Percentiles rank a stretch among this genome's conserved stretches.
Evolutionary conservation across 169 alveolate species (phyloP).

Genomic region (Plasmodium yoelii): DNA sequence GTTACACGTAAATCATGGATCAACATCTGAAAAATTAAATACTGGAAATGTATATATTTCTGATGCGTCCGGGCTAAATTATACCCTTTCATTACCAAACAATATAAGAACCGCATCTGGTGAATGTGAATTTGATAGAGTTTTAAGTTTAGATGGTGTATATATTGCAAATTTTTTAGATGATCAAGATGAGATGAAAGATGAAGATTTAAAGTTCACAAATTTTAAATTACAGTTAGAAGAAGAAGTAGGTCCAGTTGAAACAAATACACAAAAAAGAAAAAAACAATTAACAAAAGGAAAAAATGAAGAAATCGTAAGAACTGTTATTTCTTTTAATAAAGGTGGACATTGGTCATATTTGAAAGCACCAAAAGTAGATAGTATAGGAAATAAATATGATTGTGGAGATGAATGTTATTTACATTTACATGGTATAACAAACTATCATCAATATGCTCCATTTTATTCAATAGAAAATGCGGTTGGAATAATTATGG

Average conservation of each 20-base stretch:
- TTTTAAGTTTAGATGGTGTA: constrained; percentile 96
- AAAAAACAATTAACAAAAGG: constrained; percentile 77
- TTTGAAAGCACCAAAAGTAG: constrained; percentile 95
- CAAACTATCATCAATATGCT: constrained; percentile 91
- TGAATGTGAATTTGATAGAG: constrained; percentile 96
- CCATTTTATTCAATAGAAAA: constrained; percentile 96
- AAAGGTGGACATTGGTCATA: constrained; percentile 98
- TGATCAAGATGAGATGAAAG: constrained; percentile 78
- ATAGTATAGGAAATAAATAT: constrained; percentile 92
- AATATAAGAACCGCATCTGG: constrained; percentile 93
- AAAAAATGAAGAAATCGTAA: constrained; percentile 83
- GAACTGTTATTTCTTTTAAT: constrained; percentile 96
- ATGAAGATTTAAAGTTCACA: constrained; percentile 34
- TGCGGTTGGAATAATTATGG: constrained; percentile 98
- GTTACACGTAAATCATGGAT: constrained; percentile 96
- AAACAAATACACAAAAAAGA: constrained; percentile 81
- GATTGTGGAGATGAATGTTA: constrained; percentile 95
- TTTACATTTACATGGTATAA: constrained; percentile 94
- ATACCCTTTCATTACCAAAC: constrained; percentile 92
- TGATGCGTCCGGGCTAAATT: constrained; percentile 95
- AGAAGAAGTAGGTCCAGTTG: constrained; percentile 77
- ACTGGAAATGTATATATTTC: constrained; percentile 97
- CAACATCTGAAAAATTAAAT: constrained; percentile 85
- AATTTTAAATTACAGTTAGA: constrained; percentile 75
- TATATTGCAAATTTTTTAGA: constrained; percentile 96